Evolutionary conservation across 345 rosid genomes (phyloP), one percentile per base, ranked within the genome.

Genomic region (Populus tremula): DNA sequence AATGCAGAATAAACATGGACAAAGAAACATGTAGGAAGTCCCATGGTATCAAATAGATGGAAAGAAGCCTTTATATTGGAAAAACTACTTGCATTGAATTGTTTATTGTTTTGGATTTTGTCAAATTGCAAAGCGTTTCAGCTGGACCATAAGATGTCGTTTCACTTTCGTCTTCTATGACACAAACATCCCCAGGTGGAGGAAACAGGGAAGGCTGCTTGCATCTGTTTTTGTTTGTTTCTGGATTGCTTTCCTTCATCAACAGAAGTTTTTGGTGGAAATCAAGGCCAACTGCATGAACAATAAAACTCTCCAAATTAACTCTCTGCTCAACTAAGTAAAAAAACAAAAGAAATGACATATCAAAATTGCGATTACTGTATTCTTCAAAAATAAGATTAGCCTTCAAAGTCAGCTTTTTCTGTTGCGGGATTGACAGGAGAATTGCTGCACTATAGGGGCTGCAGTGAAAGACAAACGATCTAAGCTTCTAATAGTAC

Each of bases 361-460:
- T 76, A 2, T 47, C 17, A 47, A 47, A 47, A 47, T 13, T 47
- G 50, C 50, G 50, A 13, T 88, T 88, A 92, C 99, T 85, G 91
- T 91, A 85, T 79, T 95, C 98, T 84, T 93, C 98, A 17, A 91
- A 92, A 74, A 95, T 83, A 70, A 93, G 89, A 86, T 91, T 92
- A 65, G 98, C 98, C 84, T 88, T 93, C 45, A 93, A 77, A 27
- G 91, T 95, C 84, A 87, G 81, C 82, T 91, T 93, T 77, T 84
- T 86, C 68, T 77, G 86, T 67, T 72, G 82, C 35, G 84, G 79
- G 61, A 72, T 87, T 43, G 92, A 82, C 69, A 93, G 21, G 71
- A 91, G 83, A 77, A 93, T 77, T 73, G 86, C 81, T 38, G 82
- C 80, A 62, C 82, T 83, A 78, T 95, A 95, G 45, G 99, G 99